Evolutionary conservation across 192 early-diverging fungal genomes (phyloP), one percentile per base, ranked within the genome.

Genomic region (Coemansia sp.): DNA sequence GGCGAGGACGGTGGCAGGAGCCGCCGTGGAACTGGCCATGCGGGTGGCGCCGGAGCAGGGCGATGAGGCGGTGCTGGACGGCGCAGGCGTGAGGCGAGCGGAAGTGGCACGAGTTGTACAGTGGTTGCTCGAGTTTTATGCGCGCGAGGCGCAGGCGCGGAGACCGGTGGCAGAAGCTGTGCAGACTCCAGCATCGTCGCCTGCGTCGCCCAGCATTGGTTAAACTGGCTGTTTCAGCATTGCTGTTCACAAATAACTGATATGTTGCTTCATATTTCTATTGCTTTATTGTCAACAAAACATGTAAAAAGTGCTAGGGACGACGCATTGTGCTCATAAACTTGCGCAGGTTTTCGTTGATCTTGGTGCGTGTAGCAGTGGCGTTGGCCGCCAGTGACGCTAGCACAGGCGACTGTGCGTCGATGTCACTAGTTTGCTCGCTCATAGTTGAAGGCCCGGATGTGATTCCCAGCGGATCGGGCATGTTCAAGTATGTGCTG

Each of bases 341-440:
- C 60, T 70, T 69, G 48, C 81, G 81, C 35, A 83, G 65, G 62
- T 83, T 83, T 25, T 83, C 71, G 64, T 83, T 83, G 43, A 83
- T 49, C 54, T 65, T 67, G 2, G 73, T 56, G 23, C 73, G 65
- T 23, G 73, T 75, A 12, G 78, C 73, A 4, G 71, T 71, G n/a
- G 72, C 77, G n/a, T 74, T 74, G 32, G 77, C 72, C 0, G 72
- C 77, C 41, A 70, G 50, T 27, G 67, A 67, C 21, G 68, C 72
- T 8, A 75, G 62, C 25, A 65, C 72, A 2, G 77, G 77, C 43
- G 68, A 69, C 58, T 54, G 5, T 7, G 35, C n/a, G 15, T n/a
- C 56, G n/a, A 7, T 4, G 64, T 7, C 45, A 47, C 29, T 22
- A 12, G 38, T 5, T 22, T 57, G 50, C 23, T 56, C 54, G 9